Evolutionary conservation across 176 grass and related monocot genomes (phyloP).

Genomic region (Dactylis glomerata): DNA sequence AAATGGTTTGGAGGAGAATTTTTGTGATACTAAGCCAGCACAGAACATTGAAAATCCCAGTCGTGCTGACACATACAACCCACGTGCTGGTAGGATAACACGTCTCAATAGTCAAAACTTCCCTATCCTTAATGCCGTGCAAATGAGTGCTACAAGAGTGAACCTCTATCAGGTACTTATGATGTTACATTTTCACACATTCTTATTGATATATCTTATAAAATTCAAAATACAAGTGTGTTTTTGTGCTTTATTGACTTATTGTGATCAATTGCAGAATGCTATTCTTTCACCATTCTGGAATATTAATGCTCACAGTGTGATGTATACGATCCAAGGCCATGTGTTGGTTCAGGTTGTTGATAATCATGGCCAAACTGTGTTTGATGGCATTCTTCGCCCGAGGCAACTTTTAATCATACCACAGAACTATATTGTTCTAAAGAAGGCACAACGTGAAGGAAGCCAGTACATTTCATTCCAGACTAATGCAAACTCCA

Average conservation of each 20-base stretch:
- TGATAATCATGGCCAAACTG: background rate
- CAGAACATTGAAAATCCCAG: slow-evolving; percentile 1
- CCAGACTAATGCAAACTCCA: background rate
- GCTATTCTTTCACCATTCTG: slow-evolving; percentile 19
- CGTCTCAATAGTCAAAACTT: background rate
- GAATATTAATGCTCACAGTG: slow-evolving; percentile 46
- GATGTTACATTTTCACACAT: background rate
- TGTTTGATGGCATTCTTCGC: background rate
- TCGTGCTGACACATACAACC: slow-evolving; percentile 32
- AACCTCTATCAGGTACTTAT: slow-evolving; percentile 25
- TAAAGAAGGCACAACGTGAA: background rate
- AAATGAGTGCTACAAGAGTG: slow-evolving; percentile 35
- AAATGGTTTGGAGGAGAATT: background rate
- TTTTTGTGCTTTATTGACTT: background rate
- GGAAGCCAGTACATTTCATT: background rate
- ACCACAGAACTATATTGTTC: background rate
- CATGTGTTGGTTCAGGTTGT: slow-evolving; percentile 18
- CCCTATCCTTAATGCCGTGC: background rate
- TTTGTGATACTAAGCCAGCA: background rate
- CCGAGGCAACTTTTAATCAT: background rate
- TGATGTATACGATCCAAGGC: slow-evolving; percentile 35
- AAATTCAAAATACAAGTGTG: background rate
- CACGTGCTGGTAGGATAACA: slow-evolving; percentile 1
- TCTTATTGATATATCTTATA: background rate
- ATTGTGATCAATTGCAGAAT: slow-evolving; percentile 14